Evolutionary conservation across 2,329 filamentous ascomycete species (phyloP).

Genomic region (Colletotrichum brevisporum): DNA sequence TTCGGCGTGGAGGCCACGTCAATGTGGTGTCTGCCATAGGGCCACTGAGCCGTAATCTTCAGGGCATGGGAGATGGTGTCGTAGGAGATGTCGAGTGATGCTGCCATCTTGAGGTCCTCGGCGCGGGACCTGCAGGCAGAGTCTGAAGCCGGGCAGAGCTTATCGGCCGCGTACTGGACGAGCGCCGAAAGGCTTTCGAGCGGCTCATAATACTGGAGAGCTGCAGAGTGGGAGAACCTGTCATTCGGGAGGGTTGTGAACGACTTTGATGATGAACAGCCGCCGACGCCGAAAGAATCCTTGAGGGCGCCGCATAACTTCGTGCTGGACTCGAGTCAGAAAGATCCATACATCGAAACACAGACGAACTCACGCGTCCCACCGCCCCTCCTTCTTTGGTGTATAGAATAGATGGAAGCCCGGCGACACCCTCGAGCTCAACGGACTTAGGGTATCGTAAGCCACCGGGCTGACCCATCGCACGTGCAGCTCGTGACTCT

Average conservation of each 20-base stretch:
- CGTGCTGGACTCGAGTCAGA: conserved; percentile 50
- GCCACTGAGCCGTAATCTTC: conserved; percentile 76
- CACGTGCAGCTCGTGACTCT: conserved; percentile 81
- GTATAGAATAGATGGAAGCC: conserved; percentile 88
- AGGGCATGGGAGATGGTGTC: conserved; percentile 77
- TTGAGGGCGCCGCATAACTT: conserved; percentile 72
- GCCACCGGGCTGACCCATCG: conserved; percentile 77
- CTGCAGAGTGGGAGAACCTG: conserved; percentile 55
- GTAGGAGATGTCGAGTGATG: conserved; percentile 83
- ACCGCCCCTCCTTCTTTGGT: conserved; percentile 59
- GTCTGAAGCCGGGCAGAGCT: conserved; percentile 64
- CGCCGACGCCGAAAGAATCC: conserved; percentile 68
- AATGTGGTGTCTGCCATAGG: conserved; percentile 58
- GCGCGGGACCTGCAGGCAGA: conserved; percentile 65
- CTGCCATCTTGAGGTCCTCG: conserved; percentile 63
- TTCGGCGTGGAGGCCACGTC: conserved; percentile 55
- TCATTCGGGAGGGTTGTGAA: conserved; percentile 71
- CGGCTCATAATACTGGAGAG: conserved; percentile 79
- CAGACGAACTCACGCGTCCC: conserved; percentile 44
- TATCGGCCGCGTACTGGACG: conserved; percentile 64
- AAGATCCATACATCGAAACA: neutral
- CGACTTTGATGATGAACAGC: conserved; percentile 64
- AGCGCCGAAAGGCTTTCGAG: conserved; percentile 71
- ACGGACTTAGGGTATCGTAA: conserved; percentile 76
- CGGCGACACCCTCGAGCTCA: conserved; percentile 81